Evolutionary conservation across 2,329 filamentous ascomycete species (phyloP).

Genomic region (Sporothrix euskadiensis): DNA sequence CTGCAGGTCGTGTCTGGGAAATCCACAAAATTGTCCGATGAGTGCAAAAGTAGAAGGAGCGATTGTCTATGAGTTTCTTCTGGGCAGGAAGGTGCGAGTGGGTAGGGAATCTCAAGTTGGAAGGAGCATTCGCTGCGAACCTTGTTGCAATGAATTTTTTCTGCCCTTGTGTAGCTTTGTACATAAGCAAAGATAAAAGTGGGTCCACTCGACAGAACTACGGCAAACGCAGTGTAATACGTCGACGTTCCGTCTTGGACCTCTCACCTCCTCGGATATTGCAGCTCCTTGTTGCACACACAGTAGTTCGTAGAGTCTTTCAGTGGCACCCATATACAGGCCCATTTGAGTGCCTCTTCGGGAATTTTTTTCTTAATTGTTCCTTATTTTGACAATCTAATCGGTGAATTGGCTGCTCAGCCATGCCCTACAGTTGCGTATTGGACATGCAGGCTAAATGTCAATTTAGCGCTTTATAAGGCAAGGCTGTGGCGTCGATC

Average conservation of each 20-base stretch:
- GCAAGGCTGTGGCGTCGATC: slow-evolving; percentile 9
- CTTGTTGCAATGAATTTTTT: slow-evolving; percentile 21
- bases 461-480: slow-evolving; percentile 1
- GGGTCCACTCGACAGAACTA: neutral
- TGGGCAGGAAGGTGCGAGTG: slow-evolving; percentile 14
- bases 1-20: neutral
- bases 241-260: too few relatives aligned
- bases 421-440: neutral
- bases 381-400: neutral
- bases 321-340: neutral
- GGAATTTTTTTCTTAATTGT: neutral
- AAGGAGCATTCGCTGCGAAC: slow-evolving; percentile 13
- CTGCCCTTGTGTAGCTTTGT: slow-evolving; percentile 15
- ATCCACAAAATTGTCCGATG: neutral
- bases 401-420: neutral
- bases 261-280: neutral
- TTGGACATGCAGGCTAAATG: neutral
- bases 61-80: neutral
- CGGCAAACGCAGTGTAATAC: neutral
- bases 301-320: neutral
- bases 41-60: slow-evolving; percentile 20
- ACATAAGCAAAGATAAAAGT: slow-evolving; percentile 21
- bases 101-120: neutral
- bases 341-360: neutral
- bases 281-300: neutral